Conservation (phyloP, 257 asterid genomes). For the Asclepias syriaca region DNA sequence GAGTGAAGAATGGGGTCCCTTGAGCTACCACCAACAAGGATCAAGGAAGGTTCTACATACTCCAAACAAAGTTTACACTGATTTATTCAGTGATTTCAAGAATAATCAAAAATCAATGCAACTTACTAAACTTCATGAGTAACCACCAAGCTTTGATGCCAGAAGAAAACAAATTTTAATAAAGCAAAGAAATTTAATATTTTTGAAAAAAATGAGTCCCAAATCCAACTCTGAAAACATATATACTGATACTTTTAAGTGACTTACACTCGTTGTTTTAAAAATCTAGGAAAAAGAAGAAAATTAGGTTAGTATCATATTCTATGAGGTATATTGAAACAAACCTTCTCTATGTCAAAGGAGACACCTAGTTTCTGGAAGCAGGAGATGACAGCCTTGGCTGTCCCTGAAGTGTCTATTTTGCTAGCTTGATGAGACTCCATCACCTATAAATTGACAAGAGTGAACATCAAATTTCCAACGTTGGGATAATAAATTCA, state of each 20-base stretch:
- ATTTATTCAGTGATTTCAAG: neutral
- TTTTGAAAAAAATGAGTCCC: too few species aligned
- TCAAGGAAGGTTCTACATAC: neutral
- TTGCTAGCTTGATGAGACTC: conserved; percentile 97
- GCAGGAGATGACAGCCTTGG: conserved; percentile 90
- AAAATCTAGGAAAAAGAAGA: neutral
- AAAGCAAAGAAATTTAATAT: too few species aligned
- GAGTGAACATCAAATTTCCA: conserved; percentile 4
- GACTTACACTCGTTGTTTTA: neutral
- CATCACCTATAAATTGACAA: conserved; percentile 50
- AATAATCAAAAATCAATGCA: too few species aligned
- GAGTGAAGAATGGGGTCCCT: neutral
- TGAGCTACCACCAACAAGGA: neutral
- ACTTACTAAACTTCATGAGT: too few species aligned
- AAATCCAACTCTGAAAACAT: too few species aligned
- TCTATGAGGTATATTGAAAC: neutral
- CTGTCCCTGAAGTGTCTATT: conserved; percentile 91
- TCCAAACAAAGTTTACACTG: neutral
- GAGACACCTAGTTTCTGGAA: conserved; percentile 83
- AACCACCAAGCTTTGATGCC: too few species aligned
- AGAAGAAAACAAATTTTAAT: too few species aligned
- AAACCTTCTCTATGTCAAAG: conserved; percentile 66
- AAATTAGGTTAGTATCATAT: neutral
- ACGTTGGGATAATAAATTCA: neutral
- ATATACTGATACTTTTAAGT: neutral